These are phyloP conservation scores for Zymoseptoria pseudotritici DNA, from an alignment of 2,329 filamentous ascomycete genomes.

Conservation along the genomic window DNA sequence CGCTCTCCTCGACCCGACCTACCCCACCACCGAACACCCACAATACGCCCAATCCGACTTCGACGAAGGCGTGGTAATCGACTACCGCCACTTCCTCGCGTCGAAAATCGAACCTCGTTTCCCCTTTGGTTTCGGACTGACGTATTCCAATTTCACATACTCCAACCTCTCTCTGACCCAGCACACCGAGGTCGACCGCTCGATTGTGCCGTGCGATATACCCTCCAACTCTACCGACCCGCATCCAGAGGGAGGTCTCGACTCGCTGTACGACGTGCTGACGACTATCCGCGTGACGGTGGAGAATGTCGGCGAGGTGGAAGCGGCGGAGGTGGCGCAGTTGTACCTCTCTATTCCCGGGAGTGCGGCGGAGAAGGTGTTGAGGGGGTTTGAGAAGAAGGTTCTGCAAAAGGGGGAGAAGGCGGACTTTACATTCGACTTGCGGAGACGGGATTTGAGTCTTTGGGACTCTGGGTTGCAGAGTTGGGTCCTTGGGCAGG, in stretches of 20 bases:
- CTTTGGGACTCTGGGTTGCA: constrained; percentile 8
- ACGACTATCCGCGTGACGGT: constrained; percentile 50
- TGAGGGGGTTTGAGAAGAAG: constrained; percentile 33
- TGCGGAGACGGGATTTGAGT: constrained; percentile 8
- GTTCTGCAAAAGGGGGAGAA: constrained; percentile 11
- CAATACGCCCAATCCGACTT: constrained; percentile 31
- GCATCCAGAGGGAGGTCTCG: not conserved
- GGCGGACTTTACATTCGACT: constrained; percentile 4
- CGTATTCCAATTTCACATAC: constrained; percentile 72
- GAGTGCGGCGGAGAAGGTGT: constrained; percentile 17
- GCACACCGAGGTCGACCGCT: constrained; percentile 17
- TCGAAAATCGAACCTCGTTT: constrained; percentile 36
- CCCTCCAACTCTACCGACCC: not conserved
- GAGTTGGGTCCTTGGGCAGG: not conserved
- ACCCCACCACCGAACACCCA: constrained; percentile 12
- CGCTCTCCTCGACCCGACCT: constrained; percentile 33
- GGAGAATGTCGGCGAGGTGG: constrained; percentile 53
- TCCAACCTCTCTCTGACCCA: constrained; percentile 55
- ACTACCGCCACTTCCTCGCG: constrained; percentile 56
- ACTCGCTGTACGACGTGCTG: constrained; percentile 53
- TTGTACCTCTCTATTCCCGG: constrained; percentile 37
- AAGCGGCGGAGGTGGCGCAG: constrained; percentile 48
- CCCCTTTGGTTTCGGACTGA: constrained; percentile 45
- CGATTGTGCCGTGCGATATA: not conserved
- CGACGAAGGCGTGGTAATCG: constrained; percentile 63